Evolutionary conservation across 352 stramenopile species (phyloP).

Genomic region (Pythium apleroticum): DNA sequence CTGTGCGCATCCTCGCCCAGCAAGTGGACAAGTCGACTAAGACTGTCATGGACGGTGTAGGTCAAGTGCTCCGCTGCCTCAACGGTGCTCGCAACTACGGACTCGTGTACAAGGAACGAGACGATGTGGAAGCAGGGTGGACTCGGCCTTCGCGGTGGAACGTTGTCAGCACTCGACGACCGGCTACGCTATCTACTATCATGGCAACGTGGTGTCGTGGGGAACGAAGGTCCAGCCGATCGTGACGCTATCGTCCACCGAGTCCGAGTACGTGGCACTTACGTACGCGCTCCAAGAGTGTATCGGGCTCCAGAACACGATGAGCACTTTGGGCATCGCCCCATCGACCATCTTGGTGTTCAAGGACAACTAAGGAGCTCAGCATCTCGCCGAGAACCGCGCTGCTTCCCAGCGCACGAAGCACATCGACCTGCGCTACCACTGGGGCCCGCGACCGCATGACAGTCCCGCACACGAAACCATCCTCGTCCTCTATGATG

Average conservation of each 20-base stretch:
- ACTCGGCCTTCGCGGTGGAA: background rate
- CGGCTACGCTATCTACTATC: background rate
- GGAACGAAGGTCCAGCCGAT: background rate
- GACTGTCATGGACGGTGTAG: background rate
- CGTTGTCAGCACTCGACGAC: no score
- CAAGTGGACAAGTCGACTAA: background rate
- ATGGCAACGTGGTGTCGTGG: background rate
- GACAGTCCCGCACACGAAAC: background rate
- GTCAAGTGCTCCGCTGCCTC: background rate
- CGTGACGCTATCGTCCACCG: background rate
- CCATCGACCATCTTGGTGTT: background rate
- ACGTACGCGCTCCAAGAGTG: background rate
- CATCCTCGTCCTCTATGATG: background rate
- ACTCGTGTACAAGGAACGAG: background rate
- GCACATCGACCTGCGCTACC: background rate
- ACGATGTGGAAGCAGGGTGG: background rate
- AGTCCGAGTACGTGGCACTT: background rate
- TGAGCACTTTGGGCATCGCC: background rate
- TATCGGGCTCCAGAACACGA: no score
- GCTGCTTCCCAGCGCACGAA: background rate
- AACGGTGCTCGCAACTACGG: background rate
- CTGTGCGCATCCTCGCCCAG: background rate
- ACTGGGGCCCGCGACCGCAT: background rate
- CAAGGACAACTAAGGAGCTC: background rate
- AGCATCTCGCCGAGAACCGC: background rate